phyloP scores from a whole-genome alignment of 2,329 filamentous ascomycete species.

The Lecanicillium sp. region DNA sequence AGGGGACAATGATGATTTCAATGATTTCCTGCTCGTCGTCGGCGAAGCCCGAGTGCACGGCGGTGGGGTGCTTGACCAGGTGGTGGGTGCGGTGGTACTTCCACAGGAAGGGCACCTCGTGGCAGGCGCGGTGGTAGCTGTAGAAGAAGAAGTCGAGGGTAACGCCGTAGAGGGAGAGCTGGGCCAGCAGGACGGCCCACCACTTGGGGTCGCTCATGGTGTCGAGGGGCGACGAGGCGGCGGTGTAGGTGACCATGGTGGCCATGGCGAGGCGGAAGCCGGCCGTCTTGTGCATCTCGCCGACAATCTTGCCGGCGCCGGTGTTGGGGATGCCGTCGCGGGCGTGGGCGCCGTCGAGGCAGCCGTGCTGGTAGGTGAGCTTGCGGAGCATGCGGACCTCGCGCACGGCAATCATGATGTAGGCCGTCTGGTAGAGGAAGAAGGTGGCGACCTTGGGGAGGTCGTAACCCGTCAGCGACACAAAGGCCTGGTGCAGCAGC shows the following conservation, averaged over 20 bases:
- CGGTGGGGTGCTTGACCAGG: conserved; percentile 33
- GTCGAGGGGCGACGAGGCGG: conserved; percentile 5
- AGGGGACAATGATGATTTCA: conserved; percentile 31
- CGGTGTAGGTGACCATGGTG: conserved; percentile 17
- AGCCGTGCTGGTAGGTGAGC: conserved; percentile 23
- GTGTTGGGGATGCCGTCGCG: conserved; percentile 27
- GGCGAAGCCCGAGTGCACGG: conserved; percentile 32
- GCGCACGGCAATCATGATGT: conserved; percentile 21
- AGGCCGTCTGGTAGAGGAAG: conserved; percentile 20
- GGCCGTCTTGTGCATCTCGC: conserved; percentile 18
- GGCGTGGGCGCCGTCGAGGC: conserved; percentile 20
- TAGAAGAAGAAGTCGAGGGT: conserved; percentile 35
- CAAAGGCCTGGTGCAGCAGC: conserved; percentile 15
- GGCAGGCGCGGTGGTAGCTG: conserved; percentile 33
- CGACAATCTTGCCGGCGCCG: conserved; percentile 15
- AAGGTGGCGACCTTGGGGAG: conserved; percentile 9
- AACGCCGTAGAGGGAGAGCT: conserved; percentile 26
- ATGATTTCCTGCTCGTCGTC: conserved; percentile 35
- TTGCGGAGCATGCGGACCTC: conserved; percentile 20
- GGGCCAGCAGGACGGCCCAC: conserved; percentile 20
- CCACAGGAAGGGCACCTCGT: conserved; percentile 31
- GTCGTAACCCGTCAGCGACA: conserved; percentile 9
- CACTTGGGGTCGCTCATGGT: conserved; percentile 7
- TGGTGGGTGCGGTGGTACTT: conserved; percentile 34
- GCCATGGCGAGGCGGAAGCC: conserved; percentile 15